Conservation (phyloP, 768 basidiomycete species). For the Serendipita sp. region DNA sequence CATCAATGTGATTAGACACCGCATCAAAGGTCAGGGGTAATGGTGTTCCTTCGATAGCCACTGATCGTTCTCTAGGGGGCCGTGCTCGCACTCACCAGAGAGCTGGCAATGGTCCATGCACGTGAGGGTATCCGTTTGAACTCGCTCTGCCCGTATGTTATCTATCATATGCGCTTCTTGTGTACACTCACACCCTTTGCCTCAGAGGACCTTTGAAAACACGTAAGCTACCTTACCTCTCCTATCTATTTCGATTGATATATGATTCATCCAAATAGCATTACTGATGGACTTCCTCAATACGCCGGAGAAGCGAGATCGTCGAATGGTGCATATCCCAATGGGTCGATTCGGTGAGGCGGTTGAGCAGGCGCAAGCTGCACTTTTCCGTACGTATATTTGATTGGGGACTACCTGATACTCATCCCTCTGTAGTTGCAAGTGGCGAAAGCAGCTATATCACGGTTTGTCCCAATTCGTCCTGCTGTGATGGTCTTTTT, state of each 20-base stretch:
- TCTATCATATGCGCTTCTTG: neutral
- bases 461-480: constrained; percentile 39
- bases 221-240: constrained; percentile 32
- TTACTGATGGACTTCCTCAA: constrained; percentile 97
- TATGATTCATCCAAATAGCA: constrained; percentile 28
- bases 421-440: constrained; percentile 37
- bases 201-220: constrained; percentile 84
- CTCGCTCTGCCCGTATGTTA: constrained; percentile 80
- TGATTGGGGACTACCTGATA: neutral
- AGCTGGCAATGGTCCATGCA: constrained; percentile 95
- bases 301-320: constrained; percentile 85
- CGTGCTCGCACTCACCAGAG: constrained; percentile 96
- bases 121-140: constrained; percentile 93
- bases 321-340: constrained; percentile 78
- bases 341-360: constrained; percentile 98
- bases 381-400: constrained; percentile 65
- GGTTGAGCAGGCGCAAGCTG: constrained; percentile 82
- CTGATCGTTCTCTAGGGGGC: constrained; percentile 39
- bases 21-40: constrained; percentile 58
- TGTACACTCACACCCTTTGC: constrained; percentile 6
- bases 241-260: neutral
- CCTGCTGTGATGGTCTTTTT: constrained; percentile 6
- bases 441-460: constrained; percentile 93
- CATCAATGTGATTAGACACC: constrained; percentile 45
- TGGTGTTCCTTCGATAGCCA: neutral